Evolutionary conservation across 1,139 yeast genomes (phyloP).

Genomic region (Pichia sp.): DNA sequence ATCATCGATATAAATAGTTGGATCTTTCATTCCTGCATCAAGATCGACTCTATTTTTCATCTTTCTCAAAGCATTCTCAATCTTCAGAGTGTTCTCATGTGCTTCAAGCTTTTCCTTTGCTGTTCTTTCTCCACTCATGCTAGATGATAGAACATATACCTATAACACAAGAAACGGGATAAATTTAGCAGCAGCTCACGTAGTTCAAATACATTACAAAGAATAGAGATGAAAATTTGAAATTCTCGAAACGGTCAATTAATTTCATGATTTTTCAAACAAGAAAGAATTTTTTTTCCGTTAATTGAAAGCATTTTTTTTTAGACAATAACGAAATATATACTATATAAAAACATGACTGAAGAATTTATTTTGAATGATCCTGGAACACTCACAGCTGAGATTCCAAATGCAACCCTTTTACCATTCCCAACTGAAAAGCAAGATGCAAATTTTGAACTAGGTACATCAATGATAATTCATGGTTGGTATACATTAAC

Average conservation of each 20-base stretch:
- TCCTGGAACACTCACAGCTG: slow-evolving; percentile 30
- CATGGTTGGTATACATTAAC: slow-evolving; percentile 83
- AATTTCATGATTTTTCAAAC: no score
- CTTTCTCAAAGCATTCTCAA: slow-evolving; percentile 72
- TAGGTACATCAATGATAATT: slow-evolving; percentile 89
- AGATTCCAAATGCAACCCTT: slow-evolving; percentile 34
- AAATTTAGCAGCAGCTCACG: no score
- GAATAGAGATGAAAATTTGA: no score
- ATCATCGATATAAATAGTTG: slow-evolving; percentile 53
- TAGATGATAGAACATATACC: background rate
- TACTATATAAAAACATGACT: slow-evolving; percentile 7
- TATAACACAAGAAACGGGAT: background rate
- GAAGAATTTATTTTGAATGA: slow-evolving; percentile 27
- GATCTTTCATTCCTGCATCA: slow-evolving; percentile 33
- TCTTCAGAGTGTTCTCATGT: slow-evolving; percentile 48
- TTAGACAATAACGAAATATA: no score
- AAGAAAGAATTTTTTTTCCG: no score
- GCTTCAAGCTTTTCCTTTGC: slow-evolving; percentile 22
- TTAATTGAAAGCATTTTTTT: no score
- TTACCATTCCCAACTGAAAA: slow-evolving; percentile 48
- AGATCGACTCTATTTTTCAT: slow-evolving; percentile 43
- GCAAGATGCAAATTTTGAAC: slow-evolving; percentile 78
- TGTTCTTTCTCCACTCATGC: slow-evolving; percentile 1
- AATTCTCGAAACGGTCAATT: background rate
- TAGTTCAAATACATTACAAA: no score